These are phyloP conservation scores for Yamadazyma songkhlaensis DNA, from an alignment of 1,139 yeast genomes.

Conservation along the genomic window DNA sequence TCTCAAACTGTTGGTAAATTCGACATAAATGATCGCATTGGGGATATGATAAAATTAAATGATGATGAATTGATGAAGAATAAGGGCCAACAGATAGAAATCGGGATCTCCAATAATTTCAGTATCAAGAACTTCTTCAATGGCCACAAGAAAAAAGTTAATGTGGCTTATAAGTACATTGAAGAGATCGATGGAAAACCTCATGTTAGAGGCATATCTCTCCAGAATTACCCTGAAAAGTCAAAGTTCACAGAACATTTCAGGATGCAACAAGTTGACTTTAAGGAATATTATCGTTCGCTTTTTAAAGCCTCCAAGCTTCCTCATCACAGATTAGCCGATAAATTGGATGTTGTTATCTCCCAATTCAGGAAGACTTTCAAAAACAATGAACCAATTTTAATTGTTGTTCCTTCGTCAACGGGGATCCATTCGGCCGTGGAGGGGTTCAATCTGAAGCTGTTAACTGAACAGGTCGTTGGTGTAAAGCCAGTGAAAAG, in stretches of 20 bases:
- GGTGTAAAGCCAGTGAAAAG: neutral
- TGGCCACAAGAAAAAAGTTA: neutral
- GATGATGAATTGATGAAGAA: conserved; percentile 6
- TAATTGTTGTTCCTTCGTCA: conserved; percentile 17
- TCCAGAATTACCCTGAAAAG: conserved; percentile 1
- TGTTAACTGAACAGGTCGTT: neutral
- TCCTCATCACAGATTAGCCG: too few relatives aligned
- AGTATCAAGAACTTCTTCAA: conserved; percentile 4
- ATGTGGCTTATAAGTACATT: too few relatives aligned
- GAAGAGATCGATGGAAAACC: too few relatives aligned
- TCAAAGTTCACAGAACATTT: neutral
- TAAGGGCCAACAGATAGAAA: neutral
- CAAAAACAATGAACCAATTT: conserved; percentile 11
- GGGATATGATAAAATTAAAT: conserved; percentile 18
- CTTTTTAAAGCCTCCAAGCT: neutral
- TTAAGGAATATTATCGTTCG: neutral
- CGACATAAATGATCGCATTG: conserved; percentile 14
- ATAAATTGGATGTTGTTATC: neutral
- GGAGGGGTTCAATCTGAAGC: too few relatives aligned
- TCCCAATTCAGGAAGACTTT: conserved; percentile 4
- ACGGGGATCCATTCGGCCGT: neutral
- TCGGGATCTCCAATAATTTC: conserved; percentile 5
- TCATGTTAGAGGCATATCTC: too few relatives aligned
- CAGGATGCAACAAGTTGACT: neutral
- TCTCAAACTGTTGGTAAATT: conserved; percentile 7